Percentiles rank a stretch among this genome's conserved stretches.
These are phyloP conservation scores for Choiromyces venosus DNA, from an alignment of 495 filamentous ascomycete genomes.

Conservation along the genomic window DNA sequence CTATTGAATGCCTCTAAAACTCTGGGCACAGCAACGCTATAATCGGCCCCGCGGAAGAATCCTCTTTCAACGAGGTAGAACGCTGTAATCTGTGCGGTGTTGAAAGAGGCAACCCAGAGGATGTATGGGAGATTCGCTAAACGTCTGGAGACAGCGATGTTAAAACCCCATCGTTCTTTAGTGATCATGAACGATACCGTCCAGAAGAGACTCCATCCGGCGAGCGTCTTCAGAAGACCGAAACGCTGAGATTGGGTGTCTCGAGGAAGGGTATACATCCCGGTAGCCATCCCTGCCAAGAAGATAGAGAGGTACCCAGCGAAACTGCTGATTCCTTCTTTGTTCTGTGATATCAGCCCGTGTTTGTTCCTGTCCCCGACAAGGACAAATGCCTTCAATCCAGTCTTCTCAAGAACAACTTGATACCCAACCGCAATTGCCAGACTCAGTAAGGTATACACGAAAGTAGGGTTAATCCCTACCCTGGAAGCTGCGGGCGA, in stretches of 20 bases:
- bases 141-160: conserved; percentile 72
- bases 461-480: conserved; percentile 14
- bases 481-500: conserved; percentile 47
- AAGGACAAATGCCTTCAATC: conserved; percentile 75
- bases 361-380: conserved; percentile 66
- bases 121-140: conserved; percentile 92
- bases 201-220: conserved; percentile 61
- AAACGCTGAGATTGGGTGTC: conserved; percentile 47
- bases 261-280: conserved; percentile 66
- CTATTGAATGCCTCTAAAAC: conserved; percentile 78
- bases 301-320: conserved; percentile 92
- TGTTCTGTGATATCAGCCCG: conserved; percentile 71
- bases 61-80: conserved; percentile 72
- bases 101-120: conserved; percentile 85
- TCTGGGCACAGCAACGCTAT: conserved; percentile 63
- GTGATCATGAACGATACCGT: conserved; percentile 58
- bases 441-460: conserved; percentile 64
- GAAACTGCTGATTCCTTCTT: conserved; percentile 91
- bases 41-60: conserved; percentile 64
- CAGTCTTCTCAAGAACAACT: conserved; percentile 65
- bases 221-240: conserved; percentile 56
- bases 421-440: conserved; percentile 64
- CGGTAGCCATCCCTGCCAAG: conserved; percentile 75
- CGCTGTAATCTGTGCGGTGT: conserved; percentile 66
- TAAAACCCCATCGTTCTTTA: conserved; percentile 65